A percentile compares a stretch with the other conserved stretches of the same genome.
Conservation (phyloP, 2,329 filamentous ascomycete genomes). For the Xylariaceae sp. region DNA sequence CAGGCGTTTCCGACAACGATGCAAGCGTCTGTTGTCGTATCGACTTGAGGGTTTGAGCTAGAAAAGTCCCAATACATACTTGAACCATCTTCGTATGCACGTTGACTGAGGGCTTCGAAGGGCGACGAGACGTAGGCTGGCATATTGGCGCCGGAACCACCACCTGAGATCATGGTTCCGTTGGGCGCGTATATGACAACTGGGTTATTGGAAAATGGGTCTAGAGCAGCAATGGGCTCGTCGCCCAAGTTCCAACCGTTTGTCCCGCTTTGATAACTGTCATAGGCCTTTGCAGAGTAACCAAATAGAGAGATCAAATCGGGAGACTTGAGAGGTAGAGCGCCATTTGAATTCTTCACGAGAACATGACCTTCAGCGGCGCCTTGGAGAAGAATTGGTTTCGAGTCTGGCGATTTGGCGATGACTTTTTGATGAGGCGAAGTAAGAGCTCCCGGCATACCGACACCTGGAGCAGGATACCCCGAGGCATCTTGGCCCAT, state of each 20-base stretch:
- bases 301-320: conserved; percentile 56
- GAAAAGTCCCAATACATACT: conserved; percentile 47
- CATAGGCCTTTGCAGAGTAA: conserved; percentile 53
- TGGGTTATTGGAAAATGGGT: conserved; percentile 23
- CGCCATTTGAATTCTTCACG: conserved; percentile 56
- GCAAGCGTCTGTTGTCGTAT: conserved; percentile 53
- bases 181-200: conserved; percentile 36
- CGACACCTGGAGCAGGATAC: conserved; percentile 44
- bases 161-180: conserved; percentile 39
- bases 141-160: conserved; percentile 29
- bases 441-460: conserved; percentile 47
- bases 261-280: conserved; percentile 36
- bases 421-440: conserved; percentile 52
- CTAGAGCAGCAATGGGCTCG: conserved; percentile 20
- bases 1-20: conserved; percentile 57
- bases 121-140: conserved; percentile 41
- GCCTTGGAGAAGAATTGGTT: conserved; percentile 46
- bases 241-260: conserved; percentile 30
- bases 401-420: conserved; percentile 45
- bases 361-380: conserved; percentile 62
- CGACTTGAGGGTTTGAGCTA: conserved; percentile 38
- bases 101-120: conserved; percentile 40
- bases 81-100: conserved; percentile 44
- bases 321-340: conserved; percentile 52
- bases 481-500: conserved; percentile 46